Evolutionary conservation across 148 eudicot species (phyloP), one percentile per base, ranked within the genome.

Genomic region (Selenicereus undatus): DNA sequence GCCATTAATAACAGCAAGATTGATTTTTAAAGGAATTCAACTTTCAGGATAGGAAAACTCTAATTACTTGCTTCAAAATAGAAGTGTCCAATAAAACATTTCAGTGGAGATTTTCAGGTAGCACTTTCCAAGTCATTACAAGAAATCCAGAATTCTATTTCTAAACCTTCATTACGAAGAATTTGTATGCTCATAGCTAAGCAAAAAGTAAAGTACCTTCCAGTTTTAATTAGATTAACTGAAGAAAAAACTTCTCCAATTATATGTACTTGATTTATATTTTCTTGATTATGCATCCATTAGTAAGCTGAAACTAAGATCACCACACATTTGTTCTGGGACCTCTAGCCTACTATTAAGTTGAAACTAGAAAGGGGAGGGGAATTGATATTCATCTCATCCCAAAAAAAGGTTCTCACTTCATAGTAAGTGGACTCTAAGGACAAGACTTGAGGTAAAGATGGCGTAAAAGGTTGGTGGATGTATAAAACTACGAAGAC

Each of bases 101-200:
- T 76, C n/a, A n/a, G 27, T 3, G 13, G 27, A 64, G 27, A 22
- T 64, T 18, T 36, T 20, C 4, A 64, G 45, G n/a, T 13, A 45
- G 73, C 18, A 35, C 51, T 64, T 65, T 78, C 58, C 30, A 17
- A 7, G 73, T 17, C 22, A 78, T 78, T 36, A 1, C 14, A 58
- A 35, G 29, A 39, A 62, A 77, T 62, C 5, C 32, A 77, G 54
- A 76, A 36, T 62, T 8, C 65, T 27, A 54, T 54, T 27, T 26
- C 73, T 77, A 7, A 42, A 64, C 42, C 48, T 43, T 64, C 50
- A 35, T n/a, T 24, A 11, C 1, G 73, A 70, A 71, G 74, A 26
- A 71, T 39, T 71, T 71, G 9, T 2, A 71, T 50, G 77, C 77
- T 14, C 77, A 74, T 74, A 71, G 26, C 50, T 39, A 71, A 71